phyloP scores from a whole-genome alignment of 2,329 filamentous ascomycete species.

The Epichloe baconii region DNA sequence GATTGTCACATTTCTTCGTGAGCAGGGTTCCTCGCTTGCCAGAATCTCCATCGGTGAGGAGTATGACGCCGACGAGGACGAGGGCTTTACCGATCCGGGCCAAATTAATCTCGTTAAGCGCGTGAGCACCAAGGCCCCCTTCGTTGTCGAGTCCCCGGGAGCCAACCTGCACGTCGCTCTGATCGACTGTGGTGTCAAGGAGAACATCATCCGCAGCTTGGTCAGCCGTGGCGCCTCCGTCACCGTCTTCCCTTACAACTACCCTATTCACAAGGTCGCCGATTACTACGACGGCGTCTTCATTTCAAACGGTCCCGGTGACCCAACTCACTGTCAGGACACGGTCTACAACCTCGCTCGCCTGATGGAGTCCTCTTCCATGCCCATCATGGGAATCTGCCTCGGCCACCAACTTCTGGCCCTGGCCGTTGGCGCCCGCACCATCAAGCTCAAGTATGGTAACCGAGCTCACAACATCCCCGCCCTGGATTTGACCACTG shows the following conservation, averaged over 20 bases:
- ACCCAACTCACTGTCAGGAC: constrained; percentile 90
- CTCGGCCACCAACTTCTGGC: constrained; percentile 93
- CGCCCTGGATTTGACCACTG: constrained; percentile 83
- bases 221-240: constrained; percentile 84
- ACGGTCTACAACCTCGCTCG: constrained; percentile 87
- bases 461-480: constrained; percentile 99
- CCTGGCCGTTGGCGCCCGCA: constrained; percentile 74
- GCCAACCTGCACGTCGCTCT: constrained; percentile 85
- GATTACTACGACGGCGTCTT: constrained; percentile 98
- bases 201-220: constrained; percentile 94
- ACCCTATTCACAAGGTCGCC: constrained; percentile 94
- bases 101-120: constrained; percentile 94
- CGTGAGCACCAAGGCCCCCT: constrained; percentile 95
- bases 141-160: constrained; percentile 76
- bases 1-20: constrained; percentile 89
- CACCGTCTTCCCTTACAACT: constrained; percentile 92
- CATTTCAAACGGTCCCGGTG: constrained; percentile 96
- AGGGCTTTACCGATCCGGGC: constrained; percentile 87
- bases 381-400: constrained; percentile 96
- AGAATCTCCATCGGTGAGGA: constrained; percentile 92
- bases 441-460: constrained; percentile 97
- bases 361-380: constrained; percentile 79
- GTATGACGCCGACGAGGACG: constrained; percentile 96
- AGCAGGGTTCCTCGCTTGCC: constrained; percentile 91
- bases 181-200: constrained; percentile 97